phyloP scores from a whole-genome alignment of 345 rosid genomes.

The Arabidopsis thaliana region DNA sequence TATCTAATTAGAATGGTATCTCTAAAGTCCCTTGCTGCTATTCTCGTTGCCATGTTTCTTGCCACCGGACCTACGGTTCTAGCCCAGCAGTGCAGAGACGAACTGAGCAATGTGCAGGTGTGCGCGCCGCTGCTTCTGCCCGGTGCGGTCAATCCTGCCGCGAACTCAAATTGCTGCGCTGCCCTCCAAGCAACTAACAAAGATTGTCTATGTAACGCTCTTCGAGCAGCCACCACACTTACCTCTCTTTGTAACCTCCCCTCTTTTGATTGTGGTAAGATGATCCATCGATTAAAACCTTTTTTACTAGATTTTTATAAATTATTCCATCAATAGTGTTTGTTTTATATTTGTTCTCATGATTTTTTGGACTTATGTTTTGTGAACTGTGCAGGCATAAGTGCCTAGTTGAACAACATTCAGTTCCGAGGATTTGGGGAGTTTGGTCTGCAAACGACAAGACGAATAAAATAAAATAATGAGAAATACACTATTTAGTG shows the following conservation, averaged over 20 bases:
- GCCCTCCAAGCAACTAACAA: constrained; percentile 39
- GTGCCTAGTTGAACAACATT: constrained; percentile 35
- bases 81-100: constrained; percentile 32
- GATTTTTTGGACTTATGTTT: not conserved
- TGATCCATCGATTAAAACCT: not conserved
- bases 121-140: constrained; percentile 43
- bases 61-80: constrained; percentile 19
- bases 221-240: constrained; percentile 41
- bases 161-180: constrained; percentile 38
- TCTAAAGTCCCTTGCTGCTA: constrained; percentile 29
- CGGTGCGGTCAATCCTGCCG: constrained; percentile 30
- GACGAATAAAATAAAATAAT: constrained; percentile 30
- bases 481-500: not conserved
- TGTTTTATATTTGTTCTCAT: constrained; percentile 10
- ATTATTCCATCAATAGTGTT: not conserved
- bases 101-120: constrained; percentile 31
- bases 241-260: constrained; percentile 42
- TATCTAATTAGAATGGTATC: constrained; percentile 23
- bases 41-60: constrained; percentile 31
- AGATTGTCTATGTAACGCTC: constrained; percentile 42
- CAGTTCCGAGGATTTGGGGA: constrained; percentile 41
- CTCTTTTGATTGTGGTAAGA: constrained; percentile 40
- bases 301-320: not conserved
- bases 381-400: constrained; percentile 38
- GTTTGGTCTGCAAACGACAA: constrained; percentile 41